Percentiles rank a stretch among this genome's conserved stretches.
Conservation (phyloP, 2,329 filamentous ascomycete genomes). For the Phyllosticta paracitricarpa region DNA sequence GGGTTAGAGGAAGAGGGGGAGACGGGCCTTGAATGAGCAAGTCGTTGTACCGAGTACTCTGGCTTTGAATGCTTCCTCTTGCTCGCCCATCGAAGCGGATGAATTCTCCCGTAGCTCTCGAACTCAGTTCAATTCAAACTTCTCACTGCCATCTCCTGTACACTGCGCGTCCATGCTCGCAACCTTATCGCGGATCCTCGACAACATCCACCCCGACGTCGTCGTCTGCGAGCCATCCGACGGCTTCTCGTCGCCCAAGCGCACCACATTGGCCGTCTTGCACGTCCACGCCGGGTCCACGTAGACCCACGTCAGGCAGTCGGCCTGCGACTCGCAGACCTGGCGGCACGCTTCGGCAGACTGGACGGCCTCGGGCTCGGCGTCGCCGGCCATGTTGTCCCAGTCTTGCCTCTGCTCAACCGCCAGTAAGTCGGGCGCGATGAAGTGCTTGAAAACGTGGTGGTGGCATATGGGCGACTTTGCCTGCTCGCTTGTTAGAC, state of each 20-base stretch:
- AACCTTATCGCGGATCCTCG: background rate
- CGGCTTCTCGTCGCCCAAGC: slow-evolving; percentile 21
- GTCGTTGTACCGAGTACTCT: too few relatives aligned
- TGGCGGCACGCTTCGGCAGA: slow-evolving; percentile 19
- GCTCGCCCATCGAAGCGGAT: too few relatives aligned
- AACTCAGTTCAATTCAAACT: background rate
- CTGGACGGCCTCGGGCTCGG: background rate
- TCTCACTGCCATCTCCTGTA: background rate
- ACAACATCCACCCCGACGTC: slow-evolving; percentile 23
- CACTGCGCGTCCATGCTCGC: background rate
- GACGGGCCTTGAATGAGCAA: background rate
- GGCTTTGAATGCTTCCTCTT: background rate
- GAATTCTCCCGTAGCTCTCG: too few relatives aligned
- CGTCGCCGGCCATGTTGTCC: slow-evolving; percentile 24
- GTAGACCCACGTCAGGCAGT: slow-evolving; percentile 22
- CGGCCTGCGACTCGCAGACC: slow-evolving; percentile 22
- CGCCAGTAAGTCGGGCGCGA: slow-evolving; percentile 19
- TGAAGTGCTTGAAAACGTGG: slow-evolving; percentile 25
- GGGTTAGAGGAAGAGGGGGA: background rate
- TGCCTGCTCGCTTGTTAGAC: slow-evolving; percentile 17
- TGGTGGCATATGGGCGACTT: slow-evolving; percentile 26
- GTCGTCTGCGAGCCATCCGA: slow-evolving; percentile 13
- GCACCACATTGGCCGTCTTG: slow-evolving; percentile 19
- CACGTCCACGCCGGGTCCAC: slow-evolving; percentile 24
- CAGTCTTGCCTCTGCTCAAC: slow-evolving; percentile 15